Base-by-base conservation (phyloP, 2,329 filamentous ascomycete species). In the Fusarium sp. region DNA sequence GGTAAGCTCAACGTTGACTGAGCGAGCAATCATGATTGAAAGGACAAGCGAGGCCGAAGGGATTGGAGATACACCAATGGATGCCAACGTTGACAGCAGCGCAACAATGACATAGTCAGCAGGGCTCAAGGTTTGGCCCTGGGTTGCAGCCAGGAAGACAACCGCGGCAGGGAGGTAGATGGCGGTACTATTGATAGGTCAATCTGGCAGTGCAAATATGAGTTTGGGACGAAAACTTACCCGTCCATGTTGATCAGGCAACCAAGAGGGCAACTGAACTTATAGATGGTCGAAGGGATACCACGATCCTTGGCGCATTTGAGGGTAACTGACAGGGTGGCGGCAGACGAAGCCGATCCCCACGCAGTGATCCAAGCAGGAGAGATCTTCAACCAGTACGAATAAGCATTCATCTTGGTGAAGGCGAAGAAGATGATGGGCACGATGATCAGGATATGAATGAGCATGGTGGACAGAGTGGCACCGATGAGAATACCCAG, bases 161-260 rank as follows among this genome's bases (percentile, higher is more conserved):
- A 87, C 84, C 52, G 84, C 84, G 13, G 85, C 81, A 6, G 86
- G 86, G 70, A 87, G 87, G 76, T 88, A 87, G 59, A 88, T 87
- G 38, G 85, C 85, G 4, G 86, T 87, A n/a, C 81, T 78, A 38
- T 42, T 20, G 33, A 15, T 5, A 73, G 23, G 60, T 73, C 32
- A 74, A 62, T 23, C 23, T 23, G 23, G 23, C 23, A 6, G 23
- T 23, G 23, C 5, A 23, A 23, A 23, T 23, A 23, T 23, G 23
- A 23, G 23, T 23, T 23, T 23, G 23, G 23, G 15, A 30, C 13
- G 26, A n/a, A 8, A 42, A 46, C 77, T 67, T 61, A 79, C 76
- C 82, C 85, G 60, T 86, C 85, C 85, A 86, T 86, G 76, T 86
- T 86, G 45, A 87, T 81, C 48, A 86, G 66, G 38, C 82, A 84